Base-by-base conservation (phyloP, 108 stramenopile genomes). In the Cylindrotheca fusiformis region DNA sequence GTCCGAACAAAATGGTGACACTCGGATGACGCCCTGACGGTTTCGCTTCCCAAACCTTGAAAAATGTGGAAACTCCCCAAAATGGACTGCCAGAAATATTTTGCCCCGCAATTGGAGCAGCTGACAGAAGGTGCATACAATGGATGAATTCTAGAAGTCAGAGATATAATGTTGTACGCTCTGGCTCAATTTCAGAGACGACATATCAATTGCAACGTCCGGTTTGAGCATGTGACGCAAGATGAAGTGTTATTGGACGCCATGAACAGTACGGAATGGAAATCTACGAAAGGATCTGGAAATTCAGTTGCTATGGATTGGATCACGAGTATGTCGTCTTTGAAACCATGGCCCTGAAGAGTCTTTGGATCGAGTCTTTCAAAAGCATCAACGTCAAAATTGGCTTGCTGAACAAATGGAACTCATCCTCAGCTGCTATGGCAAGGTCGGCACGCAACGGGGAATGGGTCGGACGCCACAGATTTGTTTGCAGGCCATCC, bases 371-470 rank as follows among this genome's bases (percentile, higher is more conserved):
- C 65, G 67, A 0, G 77, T 86, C 4, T 87, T 87, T 68, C 41
- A 70, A 20, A 74, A 77, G 10, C 74, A 78, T 55, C 70, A 78
- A 56, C 55, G 76, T 8, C 65, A 76, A 23, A 67, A 82, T 2
- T 80, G 83, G 59, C 77, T 82, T 75, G 83, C 83, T 0, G 82
- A 84, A 52, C 82, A 87, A 41, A 87, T 87, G 86, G 78, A 87
- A 36, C 49, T 80, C 27, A 75, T 83, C 18, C 33, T 87, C 33
- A 74, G 78, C 48, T 44, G 63, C 14, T 87, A 87, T 55, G 86
- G 86, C 0, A 72, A 74, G 36, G 72, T 87, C 32, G 81, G 81
- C 23, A 78, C 83, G 4, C 73, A 77, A 47, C 71, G 86, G n/a
- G 78, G 84, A 14, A 41, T 87, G 57, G 86, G 84, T 64, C 78